A percentile compares a stretch with the other conserved stretches of the same genome.
These are phyloP conservation scores for Porogramme epimiltina DNA, from an alignment of 1,284 basidiomycete genomes.

Conservation along the genomic window DNA sequence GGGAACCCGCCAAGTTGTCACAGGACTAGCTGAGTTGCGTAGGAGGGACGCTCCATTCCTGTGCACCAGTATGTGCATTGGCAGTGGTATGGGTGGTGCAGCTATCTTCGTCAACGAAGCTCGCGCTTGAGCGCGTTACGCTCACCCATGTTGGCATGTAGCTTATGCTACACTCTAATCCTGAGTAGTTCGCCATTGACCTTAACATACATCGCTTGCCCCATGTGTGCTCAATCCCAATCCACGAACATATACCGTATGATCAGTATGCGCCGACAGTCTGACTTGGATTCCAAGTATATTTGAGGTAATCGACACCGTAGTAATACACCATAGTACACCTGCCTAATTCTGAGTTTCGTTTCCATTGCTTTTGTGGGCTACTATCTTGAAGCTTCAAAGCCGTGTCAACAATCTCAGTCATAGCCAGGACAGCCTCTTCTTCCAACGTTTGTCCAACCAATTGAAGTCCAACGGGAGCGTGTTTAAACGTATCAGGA, in stretches of 20 bases:
- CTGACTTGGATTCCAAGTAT: no score
- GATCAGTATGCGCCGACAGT: no score
- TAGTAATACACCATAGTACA: no score
- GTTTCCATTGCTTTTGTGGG: no score
- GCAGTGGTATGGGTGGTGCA: slow-evolving; percentile 88
- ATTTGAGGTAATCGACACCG: no score
- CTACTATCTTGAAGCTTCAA: slow-evolving; percentile 17
- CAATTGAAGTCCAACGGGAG: slow-evolving; percentile 53
- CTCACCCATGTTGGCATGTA: no score
- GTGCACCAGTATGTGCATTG: slow-evolving; percentile 89
- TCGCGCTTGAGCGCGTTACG: not conserved
- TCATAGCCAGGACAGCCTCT: slow-evolving; percentile 49
- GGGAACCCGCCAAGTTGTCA: slow-evolving; percentile 74
- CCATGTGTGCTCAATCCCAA: no score
- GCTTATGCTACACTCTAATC: no score
- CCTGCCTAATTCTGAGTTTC: no score
- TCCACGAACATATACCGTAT: no score
- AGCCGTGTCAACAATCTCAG: slow-evolving; percentile 39
- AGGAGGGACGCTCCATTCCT: slow-evolving; percentile 66
- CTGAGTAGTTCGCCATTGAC: no score
- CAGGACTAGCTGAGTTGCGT: slow-evolving; percentile 79
- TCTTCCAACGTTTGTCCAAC: slow-evolving; percentile 52
- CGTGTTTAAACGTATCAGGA: slow-evolving; percentile 44
- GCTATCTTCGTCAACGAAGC: slow-evolving; percentile 81
- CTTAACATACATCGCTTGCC: no score